Conservation (phyloP, 129 eudicot genomes). For the Glebionis coronaria region DNA sequence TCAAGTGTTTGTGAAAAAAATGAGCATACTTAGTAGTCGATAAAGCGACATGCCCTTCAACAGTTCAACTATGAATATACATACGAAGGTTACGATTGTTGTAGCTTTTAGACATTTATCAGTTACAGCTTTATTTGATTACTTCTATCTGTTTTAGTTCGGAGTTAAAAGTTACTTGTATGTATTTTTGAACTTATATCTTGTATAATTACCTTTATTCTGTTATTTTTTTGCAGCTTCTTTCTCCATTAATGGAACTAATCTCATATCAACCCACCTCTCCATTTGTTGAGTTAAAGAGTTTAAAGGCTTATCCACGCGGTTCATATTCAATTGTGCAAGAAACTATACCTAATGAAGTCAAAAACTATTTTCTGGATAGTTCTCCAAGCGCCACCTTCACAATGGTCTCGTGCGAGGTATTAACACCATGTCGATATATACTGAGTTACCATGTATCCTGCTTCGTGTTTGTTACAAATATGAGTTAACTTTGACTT, state of each 20-base stretch:
- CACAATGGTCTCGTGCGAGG: constrained; percentile 21
- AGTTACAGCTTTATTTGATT: too few species aligned
- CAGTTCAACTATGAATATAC: too few species aligned
- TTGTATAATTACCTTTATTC: too few species aligned
- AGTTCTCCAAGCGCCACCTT: constrained; percentile 19
- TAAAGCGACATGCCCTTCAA: too few species aligned
- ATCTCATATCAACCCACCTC: constrained; percentile 13
- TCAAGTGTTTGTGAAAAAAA: too few species aligned
- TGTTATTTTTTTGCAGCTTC: neutral
- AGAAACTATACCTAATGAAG: neutral
- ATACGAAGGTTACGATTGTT: too few species aligned
- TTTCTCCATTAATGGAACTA: neutral
- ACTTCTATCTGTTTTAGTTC: neutral
- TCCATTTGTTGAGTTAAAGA: constrained; percentile 18
- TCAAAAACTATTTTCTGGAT: constrained; percentile 17
- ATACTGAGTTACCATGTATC: too few species aligned
- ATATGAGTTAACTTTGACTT: too few species aligned
- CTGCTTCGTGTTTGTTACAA: too few species aligned
- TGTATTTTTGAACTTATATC: neutral
- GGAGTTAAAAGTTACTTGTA: too few species aligned
- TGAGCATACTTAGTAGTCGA: too few species aligned
- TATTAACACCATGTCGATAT: neutral
- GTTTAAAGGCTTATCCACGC: constrained; percentile 6
- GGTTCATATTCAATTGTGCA: neutral
- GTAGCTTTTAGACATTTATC: neutral